phyloP scores from a whole-genome alignment of 2,329 filamentous ascomycete genomes.

The Sporothrix pseudoabietina region DNA sequence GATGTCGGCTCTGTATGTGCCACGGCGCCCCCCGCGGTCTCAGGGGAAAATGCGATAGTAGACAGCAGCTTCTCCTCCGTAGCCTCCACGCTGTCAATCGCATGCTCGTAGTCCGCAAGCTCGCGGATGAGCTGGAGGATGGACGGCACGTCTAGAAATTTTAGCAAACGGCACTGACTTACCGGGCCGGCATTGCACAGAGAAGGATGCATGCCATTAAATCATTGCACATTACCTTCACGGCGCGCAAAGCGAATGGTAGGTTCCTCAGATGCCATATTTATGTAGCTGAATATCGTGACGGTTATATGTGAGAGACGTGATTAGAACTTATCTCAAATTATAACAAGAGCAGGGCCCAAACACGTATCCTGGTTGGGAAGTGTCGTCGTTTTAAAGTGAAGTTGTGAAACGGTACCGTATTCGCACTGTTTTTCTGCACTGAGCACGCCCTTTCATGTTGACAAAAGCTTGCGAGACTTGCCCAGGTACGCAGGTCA shows the following conservation, averaged over 20 bases:
- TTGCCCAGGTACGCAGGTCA: constrained; percentile 14
- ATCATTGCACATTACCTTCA: constrained; percentile 50
- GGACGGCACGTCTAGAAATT: constrained; percentile 69
- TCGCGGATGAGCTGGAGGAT: constrained; percentile 83
- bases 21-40: constrained; percentile 44
- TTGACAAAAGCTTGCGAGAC: constrained; percentile 20
- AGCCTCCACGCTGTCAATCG: constrained; percentile 71
- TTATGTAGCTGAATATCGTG: neutral
- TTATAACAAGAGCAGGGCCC: neutral
- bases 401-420: neutral
- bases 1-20: constrained; percentile 58
- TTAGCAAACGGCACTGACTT: neutral
- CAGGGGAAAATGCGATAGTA: constrained; percentile 76
- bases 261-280: constrained; percentile 42
- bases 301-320: neutral
- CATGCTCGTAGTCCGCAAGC: constrained; percentile 85
- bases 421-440: neutral
- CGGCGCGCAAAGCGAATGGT: constrained; percentile 61
- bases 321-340: neutral
- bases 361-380: neutral
- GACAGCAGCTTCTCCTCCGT: constrained; percentile 71
- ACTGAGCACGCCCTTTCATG: constrained; percentile 13
- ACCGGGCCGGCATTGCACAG: neutral
- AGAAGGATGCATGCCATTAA: neutral
- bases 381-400: neutral